Conservation (phyloP, 2,329 filamentous ascomycete genomes). For the Atkinsonella texensis region DNA sequence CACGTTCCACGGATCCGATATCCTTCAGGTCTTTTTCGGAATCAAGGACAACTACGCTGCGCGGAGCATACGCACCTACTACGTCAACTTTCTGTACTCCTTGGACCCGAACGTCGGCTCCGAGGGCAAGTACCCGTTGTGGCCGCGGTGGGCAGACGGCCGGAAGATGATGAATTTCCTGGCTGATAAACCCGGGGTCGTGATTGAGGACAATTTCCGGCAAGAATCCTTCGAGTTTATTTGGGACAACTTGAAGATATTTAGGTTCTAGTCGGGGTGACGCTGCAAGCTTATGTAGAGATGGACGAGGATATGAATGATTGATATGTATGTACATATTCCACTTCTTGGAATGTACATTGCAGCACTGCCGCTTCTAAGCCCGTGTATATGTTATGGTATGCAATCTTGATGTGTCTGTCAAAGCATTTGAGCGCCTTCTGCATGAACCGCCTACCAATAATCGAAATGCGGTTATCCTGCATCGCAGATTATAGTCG, state of each 20-base stretch:
- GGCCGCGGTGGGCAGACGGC: conserved; percentile 29
- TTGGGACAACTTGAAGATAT: neutral
- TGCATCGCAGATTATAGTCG: no score
- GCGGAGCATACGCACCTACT: conserved; percentile 52
- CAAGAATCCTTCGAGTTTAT: neutral
- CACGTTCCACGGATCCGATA: conserved; percentile 61
- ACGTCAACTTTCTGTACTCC: conserved; percentile 59
- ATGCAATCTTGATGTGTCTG: no score
- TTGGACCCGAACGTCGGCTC: conserved; percentile 54
- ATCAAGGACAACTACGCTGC: conserved; percentile 50
- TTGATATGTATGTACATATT: no score
- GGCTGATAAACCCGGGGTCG: neutral
- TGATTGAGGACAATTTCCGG: neutral
- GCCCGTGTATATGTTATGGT: no score
- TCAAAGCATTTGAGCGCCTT: no score
- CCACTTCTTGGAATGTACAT: no score
- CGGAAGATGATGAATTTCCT: conserved; percentile 31
- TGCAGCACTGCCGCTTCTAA: no score
- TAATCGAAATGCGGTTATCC: no score
- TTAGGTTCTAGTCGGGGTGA: neutral
- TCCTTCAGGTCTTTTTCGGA: conserved; percentile 58
- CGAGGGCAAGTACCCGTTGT: conserved; percentile 23
- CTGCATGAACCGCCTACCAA: no score
- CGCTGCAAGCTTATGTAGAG: no score
- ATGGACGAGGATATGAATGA: no score